phyloP scores from a whole-genome alignment of 805 yeast genomes.

The Maudiozyma barnettii region DNA sequence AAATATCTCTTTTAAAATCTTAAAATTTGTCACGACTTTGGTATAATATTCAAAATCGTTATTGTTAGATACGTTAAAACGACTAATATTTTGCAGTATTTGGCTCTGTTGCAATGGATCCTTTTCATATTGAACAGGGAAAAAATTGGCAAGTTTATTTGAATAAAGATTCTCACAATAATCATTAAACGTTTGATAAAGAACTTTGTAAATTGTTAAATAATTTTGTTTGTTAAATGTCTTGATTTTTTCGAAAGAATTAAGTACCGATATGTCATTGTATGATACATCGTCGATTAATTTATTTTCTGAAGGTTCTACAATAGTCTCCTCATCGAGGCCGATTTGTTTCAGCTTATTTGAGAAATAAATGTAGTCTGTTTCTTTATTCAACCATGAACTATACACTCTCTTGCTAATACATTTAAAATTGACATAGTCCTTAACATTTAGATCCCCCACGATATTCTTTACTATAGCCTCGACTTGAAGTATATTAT shows the following conservation, averaged over 20 bases:
- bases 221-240: conserved; percentile 10
- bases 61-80: conserved; percentile 15
- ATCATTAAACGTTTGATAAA: conserved; percentile 13
- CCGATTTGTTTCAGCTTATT: conserved; percentile 17
- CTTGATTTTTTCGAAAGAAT: conserved; percentile 15
- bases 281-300: conserved; percentile 2
- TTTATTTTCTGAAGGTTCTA: conserved; percentile 3
- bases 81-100: conserved; percentile 15
- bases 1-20: conserved; percentile 43
- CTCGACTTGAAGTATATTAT: conserved; percentile 19
- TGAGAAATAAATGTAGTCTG: conserved; percentile 14
- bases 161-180: conserved; percentile 18
- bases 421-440: conserved; percentile 19
- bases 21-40: conserved; percentile 14
- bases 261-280: conserved; percentile 5
- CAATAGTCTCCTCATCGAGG: conserved; percentile 3
- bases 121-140: conserved; percentile 15
- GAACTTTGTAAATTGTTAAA: conserved; percentile 9
- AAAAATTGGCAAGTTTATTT: conserved; percentile 18
- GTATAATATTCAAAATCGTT: conserved; percentile 13
- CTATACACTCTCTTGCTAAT: conserved; percentile 15
- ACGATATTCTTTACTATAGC: conserved; percentile 19
- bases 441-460: conserved; percentile 14
- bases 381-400: conserved; percentile 10
- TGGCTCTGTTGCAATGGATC: conserved; percentile 23